Base-by-base conservation (phyloP, 768 basidiomycete genomes). In the Auricularia sp. region DNA sequence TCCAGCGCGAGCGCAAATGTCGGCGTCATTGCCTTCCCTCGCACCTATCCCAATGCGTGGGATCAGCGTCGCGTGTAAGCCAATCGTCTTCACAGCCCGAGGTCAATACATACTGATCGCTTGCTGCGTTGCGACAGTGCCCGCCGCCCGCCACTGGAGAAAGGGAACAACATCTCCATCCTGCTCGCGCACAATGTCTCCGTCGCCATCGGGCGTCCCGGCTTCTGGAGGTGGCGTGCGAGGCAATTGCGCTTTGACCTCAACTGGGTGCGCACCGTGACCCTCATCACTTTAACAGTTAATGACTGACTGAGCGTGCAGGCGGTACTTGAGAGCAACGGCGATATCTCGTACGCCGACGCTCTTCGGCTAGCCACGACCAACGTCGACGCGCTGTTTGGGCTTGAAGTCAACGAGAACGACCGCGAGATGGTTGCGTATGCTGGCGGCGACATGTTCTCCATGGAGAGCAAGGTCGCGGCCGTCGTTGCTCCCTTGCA, bases 191-290 rank as follows among this genome's bases (percentile, higher is more conserved):
- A 71, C 14, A 75, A 75, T 13, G 75, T 78, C 6, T 69, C 69
- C 8, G 18, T 66, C 13, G 65, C 64, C 2, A 37, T 67, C 8
- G 66, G 64, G 5, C 63, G 61, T 54, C 74, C 80, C 54, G 84
- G 85, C 66, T 82, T 82, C 51, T 59, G 56, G 66, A 75, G 72
- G 63, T 92, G 87, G 88, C 79, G 81, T 33, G 87, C 89, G 8
- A 83, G 90, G 24, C 91, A 88, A 71, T 80, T 88, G 11, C 83
- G 88, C 18, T 90, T 93, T 68, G 92, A 96, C 68, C 75, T 85
- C 36, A 89, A 84, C 54, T 95, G 94, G 93, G 90, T 88, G 67
- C 69, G 84, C 77, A 18, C 62, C 24, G 29, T 29, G 29, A 29
- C 29, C 29, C 29, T 29, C 29, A 29, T 29, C 29, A 29, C 29